These are phyloP conservation scores for Blastobotrys parvus DNA, from an alignment of 805 yeast species.

Conservation along the genomic window DNA sequence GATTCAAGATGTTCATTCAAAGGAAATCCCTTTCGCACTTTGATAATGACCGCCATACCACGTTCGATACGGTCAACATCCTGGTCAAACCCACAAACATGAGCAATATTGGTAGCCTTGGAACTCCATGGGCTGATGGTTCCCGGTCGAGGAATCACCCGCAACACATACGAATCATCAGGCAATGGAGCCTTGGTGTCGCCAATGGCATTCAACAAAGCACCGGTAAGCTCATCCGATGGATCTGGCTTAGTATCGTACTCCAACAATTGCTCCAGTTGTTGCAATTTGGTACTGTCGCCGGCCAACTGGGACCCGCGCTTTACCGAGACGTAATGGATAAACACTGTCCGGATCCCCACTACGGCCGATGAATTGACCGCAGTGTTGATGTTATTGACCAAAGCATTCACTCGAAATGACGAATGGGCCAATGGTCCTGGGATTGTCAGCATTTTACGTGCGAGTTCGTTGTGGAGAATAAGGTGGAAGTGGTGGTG, in stretches of 20 bases:
- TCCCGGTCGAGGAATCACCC: slow-evolving; percentile 87
- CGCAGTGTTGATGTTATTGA: slow-evolving; percentile 62
- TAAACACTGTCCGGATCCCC: slow-evolving; percentile 62
- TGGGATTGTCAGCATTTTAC: slow-evolving; percentile 44
- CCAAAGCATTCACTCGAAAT: slow-evolving; percentile 70
- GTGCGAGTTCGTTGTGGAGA: background rate
- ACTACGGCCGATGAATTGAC: slow-evolving; percentile 60
- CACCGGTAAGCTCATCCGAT: slow-evolving; percentile 36
- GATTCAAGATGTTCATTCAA: slow-evolving; percentile 45
- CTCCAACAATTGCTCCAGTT: slow-evolving; percentile 55
- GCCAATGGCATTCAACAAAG: slow-evolving; percentile 32
- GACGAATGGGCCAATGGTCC: slow-evolving; percentile 89
- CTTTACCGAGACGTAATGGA: slow-evolving; percentile 70
- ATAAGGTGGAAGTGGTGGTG: background rate
- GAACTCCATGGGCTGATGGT: slow-evolving; percentile 99
- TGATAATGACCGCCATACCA: slow-evolving; percentile 69
- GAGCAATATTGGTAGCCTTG: slow-evolving; percentile 90
- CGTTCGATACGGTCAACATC: slow-evolving; percentile 82
- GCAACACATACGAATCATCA: slow-evolving; percentile 44
- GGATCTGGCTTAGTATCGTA: slow-evolving; percentile 64
- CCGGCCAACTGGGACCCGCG: slow-evolving; percentile 24
- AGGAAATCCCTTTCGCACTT: slow-evolving; percentile 65
- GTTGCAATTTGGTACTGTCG: slow-evolving; percentile 21
- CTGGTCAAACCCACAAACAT: slow-evolving; percentile 72
- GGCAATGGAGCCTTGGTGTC: slow-evolving; percentile 21